Base-by-base conservation (phyloP, 257 asterid species). In the Rauvolfia tetraphylla region DNA sequence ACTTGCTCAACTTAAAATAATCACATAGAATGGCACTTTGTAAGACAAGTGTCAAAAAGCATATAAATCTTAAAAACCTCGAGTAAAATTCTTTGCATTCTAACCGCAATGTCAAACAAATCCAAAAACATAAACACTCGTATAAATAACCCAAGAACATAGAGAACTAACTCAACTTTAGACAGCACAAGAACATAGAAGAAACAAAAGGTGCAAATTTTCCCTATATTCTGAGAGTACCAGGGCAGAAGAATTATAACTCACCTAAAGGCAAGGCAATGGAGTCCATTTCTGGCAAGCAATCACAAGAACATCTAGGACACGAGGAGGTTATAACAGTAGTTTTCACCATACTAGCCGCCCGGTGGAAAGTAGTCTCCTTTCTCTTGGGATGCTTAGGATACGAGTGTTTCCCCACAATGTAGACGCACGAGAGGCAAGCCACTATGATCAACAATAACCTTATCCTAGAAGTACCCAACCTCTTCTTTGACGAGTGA, bases 271-370 rank as follows among this genome's bases (percentile, higher is more conserved):
- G 77, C 74, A 77, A 8, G 33, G 84, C 27, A 70, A 81, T 27
- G n/a, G 79, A 76, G 4, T 78, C 83, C 15, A 56, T 69, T 42
- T 81, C 85, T 22, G 71, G 38, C 27, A 62, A 38, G 68, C 88
- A 84, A 56, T 84, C 80, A 76, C 88, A 84, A 68, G 74, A 77
- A 84, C 88, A 84, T 31, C 58, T 54, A 34, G 77, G 85, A 65
- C 88, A 84, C 70, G 88, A 84, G 75, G 31, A 63, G 69, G 48
- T 5, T 15, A 29, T 38, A 71, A n/a, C 14, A n/a, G 63, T 56
- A 56, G 63, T n/a, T 56, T 56, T n/a, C 63, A 56, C 33, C 63
- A 56, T 3, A 7, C 4, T n/a, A 56, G 31, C 18, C 31, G 63
- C 7, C 63, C 63, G 25, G 59, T 22, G 10, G 27, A 53, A 1